Conservation (phyloP, 129 eudicot genomes). For the Flaveria linearis region DNA sequence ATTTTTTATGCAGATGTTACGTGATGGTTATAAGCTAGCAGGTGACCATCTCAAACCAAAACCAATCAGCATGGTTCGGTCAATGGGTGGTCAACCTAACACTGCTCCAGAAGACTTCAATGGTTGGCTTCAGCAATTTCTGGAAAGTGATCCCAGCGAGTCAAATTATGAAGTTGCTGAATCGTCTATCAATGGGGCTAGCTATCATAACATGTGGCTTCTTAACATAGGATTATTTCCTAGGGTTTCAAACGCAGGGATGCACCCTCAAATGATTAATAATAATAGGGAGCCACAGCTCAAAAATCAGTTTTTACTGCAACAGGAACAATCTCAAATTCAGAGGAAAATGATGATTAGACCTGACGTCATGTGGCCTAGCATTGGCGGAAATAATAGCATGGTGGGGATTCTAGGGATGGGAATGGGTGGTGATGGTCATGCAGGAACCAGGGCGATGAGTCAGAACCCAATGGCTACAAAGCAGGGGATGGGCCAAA, state of each 20-base stretch:
- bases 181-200: slow-evolving; percentile 32
- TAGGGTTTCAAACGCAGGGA: slow-evolving; percentile 20
- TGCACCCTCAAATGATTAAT: slow-evolving; percentile 30
- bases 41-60: slow-evolving; percentile 50
- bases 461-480: slow-evolving; percentile 45
- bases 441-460: slow-evolving; percentile 56
- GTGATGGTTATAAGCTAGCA: slow-evolving; percentile 61
- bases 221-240: slow-evolving; percentile 41
- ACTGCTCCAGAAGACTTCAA: slow-evolving; percentile 24
- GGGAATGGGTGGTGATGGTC: slow-evolving; percentile 45
- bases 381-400: slow-evolving; percentile 43
- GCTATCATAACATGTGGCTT: slow-evolving; percentile 39
- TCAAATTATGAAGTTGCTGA: slow-evolving; percentile 39
- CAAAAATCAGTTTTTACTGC: slow-evolving; percentile 55
- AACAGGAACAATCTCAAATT: slow-evolving; percentile 40
- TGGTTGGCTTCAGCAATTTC: slow-evolving; percentile 42
- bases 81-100: slow-evolving; percentile 46
- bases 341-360: slow-evolving; percentile 64
- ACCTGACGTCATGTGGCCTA: slow-evolving; percentile 42
- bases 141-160: slow-evolving; percentile 37
- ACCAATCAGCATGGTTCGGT: slow-evolving; percentile 43
- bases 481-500: slow-evolving; percentile 42
- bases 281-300: slow-evolving; percentile 29
- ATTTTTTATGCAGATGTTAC: slow-evolving; percentile 55
- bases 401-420: slow-evolving; percentile 63